Percentiles rank a stretch among this genome's conserved stretches.
Conservation (phyloP, 495 filamentous ascomycete genomes). For the Penicillium argentinense region DNA sequence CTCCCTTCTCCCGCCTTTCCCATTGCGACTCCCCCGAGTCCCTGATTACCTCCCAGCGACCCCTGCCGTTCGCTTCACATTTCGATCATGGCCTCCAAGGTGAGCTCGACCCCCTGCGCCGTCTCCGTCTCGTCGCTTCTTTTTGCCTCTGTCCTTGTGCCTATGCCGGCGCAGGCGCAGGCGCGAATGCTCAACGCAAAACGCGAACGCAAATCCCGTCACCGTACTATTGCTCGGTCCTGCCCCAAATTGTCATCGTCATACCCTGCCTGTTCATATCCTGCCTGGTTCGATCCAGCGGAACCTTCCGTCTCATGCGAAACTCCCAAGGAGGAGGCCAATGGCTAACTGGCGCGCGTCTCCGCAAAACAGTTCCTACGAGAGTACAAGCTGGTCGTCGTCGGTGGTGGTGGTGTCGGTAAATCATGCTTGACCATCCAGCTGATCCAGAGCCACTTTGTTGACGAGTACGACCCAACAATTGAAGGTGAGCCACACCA, state of each 20-base stretch:
- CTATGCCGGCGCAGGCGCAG: too few species aligned
- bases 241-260: too few species aligned
- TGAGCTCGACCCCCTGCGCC: constrained; percentile 12
- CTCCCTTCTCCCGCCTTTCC: neutral
- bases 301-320: too few species aligned
- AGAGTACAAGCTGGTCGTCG: constrained; percentile 98
- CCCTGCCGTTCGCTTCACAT: constrained; percentile 9
- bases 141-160: neutral
- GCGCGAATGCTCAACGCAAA: neutral
- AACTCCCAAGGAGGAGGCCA: too few species aligned
- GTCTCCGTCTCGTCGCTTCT: neutral
- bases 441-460: constrained; percentile 97
- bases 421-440: constrained; percentile 99
- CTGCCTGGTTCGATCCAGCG: too few species aligned
- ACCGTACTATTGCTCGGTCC: too few species aligned
- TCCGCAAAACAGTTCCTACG: constrained; percentile 70
- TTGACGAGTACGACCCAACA: constrained; percentile 98
- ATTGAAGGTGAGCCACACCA: constrained; percentile 80
- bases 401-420: constrained; percentile 96
- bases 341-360: constrained; percentile 1
- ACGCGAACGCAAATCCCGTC: too few species aligned
- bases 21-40: neutral
- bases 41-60: neutral
- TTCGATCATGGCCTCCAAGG: constrained; percentile 29
- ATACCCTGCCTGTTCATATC: too few species aligned